Evolutionary conservation across 805 yeast species (phyloP).

Genomic region (Candida ascalaphidarum): DNA sequence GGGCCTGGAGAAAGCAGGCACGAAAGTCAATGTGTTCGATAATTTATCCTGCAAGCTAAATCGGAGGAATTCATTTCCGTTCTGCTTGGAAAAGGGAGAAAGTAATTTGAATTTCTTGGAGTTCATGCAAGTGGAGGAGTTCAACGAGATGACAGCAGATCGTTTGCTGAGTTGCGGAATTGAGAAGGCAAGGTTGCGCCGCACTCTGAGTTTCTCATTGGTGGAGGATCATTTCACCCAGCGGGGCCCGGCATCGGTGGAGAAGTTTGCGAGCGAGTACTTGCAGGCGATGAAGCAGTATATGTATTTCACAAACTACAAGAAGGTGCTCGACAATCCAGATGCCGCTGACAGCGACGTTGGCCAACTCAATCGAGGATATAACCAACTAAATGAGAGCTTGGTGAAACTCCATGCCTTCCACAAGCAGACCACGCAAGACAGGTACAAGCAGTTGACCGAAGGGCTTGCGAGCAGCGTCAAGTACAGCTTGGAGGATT

Average conservation of each 20-base stretch:
- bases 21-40: no score
- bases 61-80: conserved; percentile 30
- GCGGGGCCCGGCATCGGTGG: conserved; percentile 6
- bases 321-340: conserved; percentile 4
- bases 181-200: not conserved
- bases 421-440: conserved; percentile 15
- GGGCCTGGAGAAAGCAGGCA: no score
- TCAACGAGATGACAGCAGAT: no score
- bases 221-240: conserved; percentile 9
- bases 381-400: conserved; percentile 21
- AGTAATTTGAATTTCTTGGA: conserved; percentile 13
- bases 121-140: conserved; percentile 5
- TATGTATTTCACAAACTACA: conserved; percentile 12
- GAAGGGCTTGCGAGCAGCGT: conserved; percentile 21
- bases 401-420: conserved; percentile 18
- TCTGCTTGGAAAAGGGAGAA: conserved; percentile 6
- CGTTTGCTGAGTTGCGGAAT: no score
- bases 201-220: conserved; percentile 17
- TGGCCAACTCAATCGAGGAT: conserved; percentile 8
- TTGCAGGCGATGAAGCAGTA: conserved; percentile 8
- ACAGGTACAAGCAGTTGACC: conserved; percentile 15
- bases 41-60: conserved; percentile 12
- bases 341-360: not conserved
- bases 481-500: conserved; percentile 18
- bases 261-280: conserved; percentile 10